phyloP scores from a whole-genome alignment of 2,329 filamentous ascomycete species.

The Stagonosporopsis cucurbitacearum region DNA sequence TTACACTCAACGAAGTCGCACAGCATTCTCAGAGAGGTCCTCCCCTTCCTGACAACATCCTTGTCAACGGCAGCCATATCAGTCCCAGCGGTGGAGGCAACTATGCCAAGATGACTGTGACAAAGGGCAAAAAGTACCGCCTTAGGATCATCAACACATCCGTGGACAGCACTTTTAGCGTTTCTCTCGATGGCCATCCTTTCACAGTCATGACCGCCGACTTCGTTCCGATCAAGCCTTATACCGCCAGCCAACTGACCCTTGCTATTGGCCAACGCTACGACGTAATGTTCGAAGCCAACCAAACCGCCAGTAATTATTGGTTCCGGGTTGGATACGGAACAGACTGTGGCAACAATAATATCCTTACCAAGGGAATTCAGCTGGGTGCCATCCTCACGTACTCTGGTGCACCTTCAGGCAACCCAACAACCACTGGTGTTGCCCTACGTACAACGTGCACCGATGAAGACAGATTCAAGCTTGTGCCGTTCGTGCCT shows the following conservation, averaged over 20 bases:
- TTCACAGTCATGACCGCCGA: slow-evolving; percentile 53
- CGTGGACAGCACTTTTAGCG: slow-evolving; percentile 42
- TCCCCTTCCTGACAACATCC: slow-evolving; percentile 53
- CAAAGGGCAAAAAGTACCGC: slow-evolving; percentile 60
- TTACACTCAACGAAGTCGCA: slow-evolving; percentile 40
- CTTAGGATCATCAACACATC: slow-evolving; percentile 65
- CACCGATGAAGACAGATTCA: slow-evolving; percentile 44
- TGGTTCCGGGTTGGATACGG: slow-evolving; percentile 55
- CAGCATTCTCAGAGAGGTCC: slow-evolving; percentile 43
- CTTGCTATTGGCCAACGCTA: slow-evolving; percentile 52
- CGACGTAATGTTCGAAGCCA: slow-evolving; percentile 55
- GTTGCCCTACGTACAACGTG: slow-evolving; percentile 46
- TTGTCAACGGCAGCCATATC: slow-evolving; percentile 64
- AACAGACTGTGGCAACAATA: slow-evolving; percentile 39
- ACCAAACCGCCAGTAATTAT: slow-evolving; percentile 53
- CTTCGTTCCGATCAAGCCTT: slow-evolving; percentile 52
- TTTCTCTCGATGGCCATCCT: slow-evolving; percentile 50
- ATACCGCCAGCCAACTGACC: slow-evolving; percentile 43
- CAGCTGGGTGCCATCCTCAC: slow-evolving; percentile 49
- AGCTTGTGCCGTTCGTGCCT: slow-evolving; percentile 50
- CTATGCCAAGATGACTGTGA: slow-evolving; percentile 45
- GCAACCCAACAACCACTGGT: slow-evolving; percentile 44
- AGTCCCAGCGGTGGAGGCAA: slow-evolving; percentile 50
- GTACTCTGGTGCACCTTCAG: slow-evolving; percentile 46
- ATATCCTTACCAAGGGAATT: slow-evolving; percentile 35